Conservation (phyloP, 768 basidiomycete genomes). For the Boletus sp. region DNA sequence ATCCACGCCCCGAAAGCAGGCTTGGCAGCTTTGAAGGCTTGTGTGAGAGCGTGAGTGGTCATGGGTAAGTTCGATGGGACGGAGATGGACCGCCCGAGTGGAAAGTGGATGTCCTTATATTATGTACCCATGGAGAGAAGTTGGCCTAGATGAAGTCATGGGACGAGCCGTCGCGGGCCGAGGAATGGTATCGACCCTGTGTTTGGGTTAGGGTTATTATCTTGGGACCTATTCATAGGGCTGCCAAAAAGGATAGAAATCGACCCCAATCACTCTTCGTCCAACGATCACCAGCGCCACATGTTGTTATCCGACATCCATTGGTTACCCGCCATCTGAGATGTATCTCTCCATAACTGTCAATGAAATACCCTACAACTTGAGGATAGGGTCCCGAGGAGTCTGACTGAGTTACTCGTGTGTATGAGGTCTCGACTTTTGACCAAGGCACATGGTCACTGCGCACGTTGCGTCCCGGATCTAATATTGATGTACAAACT, state of each 20-base stretch:
- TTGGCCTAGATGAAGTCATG: slow-evolving; percentile 3
- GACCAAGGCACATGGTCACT: no score
- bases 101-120: neutral
- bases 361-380: no score
- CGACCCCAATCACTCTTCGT: no score
- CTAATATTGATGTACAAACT: no score
- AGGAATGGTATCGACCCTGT: neutral
- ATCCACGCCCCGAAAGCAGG: slow-evolving; percentile 71
- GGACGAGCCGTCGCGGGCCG: neutral
- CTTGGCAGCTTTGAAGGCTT: slow-evolving; percentile 51
- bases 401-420: no score
- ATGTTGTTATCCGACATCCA: no score
- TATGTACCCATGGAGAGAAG: neutral
- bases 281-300: no score
- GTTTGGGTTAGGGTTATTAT: neutral
- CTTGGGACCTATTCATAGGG: no score
- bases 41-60: slow-evolving; percentile 54
- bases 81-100: neutral
- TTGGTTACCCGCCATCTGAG: no score
- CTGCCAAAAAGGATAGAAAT: no score
- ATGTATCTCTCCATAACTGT: no score
- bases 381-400: neutral
- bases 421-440: neutral
- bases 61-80: slow-evolving; percentile 29
- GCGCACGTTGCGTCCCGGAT: no score